phyloP scores from a whole-genome alignment of 208 protist species.

The Wallacemonas sp. region DNA sequence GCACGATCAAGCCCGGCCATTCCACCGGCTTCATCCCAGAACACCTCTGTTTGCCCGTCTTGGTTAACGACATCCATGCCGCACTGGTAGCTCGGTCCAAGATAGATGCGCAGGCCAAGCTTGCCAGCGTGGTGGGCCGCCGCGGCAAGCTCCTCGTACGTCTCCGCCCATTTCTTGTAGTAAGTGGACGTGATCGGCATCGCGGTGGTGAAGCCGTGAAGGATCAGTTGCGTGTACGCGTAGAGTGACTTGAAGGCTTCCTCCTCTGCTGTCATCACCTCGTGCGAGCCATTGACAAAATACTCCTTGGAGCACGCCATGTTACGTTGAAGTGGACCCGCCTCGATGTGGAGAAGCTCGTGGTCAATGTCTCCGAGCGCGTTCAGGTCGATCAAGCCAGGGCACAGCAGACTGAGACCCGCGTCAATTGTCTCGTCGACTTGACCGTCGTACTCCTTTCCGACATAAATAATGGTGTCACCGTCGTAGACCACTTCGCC shows the following conservation, averaged over 20 bases:
- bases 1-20: constrained; percentile 3
- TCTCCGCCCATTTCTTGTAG: constrained; percentile 11
- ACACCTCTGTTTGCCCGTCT: background rate
- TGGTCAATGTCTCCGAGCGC: constrained; percentile 7
- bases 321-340: background rate
- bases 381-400: constrained; percentile 5
- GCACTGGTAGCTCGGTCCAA: constrained; percentile 3
- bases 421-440: constrained; percentile 7
- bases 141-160: constrained; percentile 9
- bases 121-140: constrained; percentile 6
- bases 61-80: constrained; percentile 4
- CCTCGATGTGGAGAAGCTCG: constrained; percentile 7
- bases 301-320: constrained; percentile 9
- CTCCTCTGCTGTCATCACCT: constrained; percentile 4
- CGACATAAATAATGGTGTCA: constrained; percentile 1
- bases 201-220: constrained; percentile 5
- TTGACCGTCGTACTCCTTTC: background rate
- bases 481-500: constrained; percentile 6
- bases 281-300: constrained; percentile 2
- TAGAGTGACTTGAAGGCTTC: constrained; percentile 9
- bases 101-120: constrained; percentile 5
- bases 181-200: constrained; percentile 9
- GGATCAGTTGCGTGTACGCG: constrained; percentile 4
- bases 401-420: constrained; percentile 7
- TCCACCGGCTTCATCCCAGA: constrained; percentile 1